Evolutionary conservation across 2,329 filamentous ascomycete species (phyloP).

Genomic region (Fonsecaea multimorphosa): DNA sequence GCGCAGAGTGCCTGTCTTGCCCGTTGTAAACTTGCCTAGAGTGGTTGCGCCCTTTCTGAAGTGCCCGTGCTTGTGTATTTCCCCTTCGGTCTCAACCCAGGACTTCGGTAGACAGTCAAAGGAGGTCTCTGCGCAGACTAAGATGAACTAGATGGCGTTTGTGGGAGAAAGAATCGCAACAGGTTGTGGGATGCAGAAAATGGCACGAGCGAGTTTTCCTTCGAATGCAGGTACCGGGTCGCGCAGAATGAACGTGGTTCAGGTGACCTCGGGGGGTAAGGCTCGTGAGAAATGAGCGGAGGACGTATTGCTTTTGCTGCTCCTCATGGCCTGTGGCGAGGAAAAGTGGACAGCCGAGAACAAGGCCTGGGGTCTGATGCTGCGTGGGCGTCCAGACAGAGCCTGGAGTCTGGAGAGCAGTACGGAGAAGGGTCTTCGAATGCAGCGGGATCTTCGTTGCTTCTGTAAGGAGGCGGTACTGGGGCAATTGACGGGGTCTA

Average conservation of each 20-base stretch:
- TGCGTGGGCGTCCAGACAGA: conserved; percentile 5
- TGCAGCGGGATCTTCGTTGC: conserved; percentile 18
- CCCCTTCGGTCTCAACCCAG: conserved; percentile 4
- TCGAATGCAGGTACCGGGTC: conserved; percentile 35
- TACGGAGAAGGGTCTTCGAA: conserved; percentile 8
- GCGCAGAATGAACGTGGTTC: conserved; percentile 27
- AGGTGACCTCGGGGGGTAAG: conserved; percentile 34
- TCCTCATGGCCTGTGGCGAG: conserved; percentile 35
- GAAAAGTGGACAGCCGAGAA: conserved; percentile 16
- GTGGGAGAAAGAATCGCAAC: conserved; percentile 21
- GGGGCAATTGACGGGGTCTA: conserved; percentile 22
- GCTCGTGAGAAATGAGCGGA: conserved; percentile 24
- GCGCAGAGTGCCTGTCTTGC: not conserved
- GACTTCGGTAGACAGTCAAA: conserved; percentile 7
- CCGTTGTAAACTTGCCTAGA: not conserved
- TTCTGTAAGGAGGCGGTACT: conserved; percentile 27
- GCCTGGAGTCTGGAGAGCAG: not conserved
- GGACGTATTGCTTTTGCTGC: conserved; percentile 37
- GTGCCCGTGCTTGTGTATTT: conserved; percentile 1
- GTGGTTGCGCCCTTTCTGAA: not conserved
- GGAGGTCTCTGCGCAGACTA: conserved; percentile 4
- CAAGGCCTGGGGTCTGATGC: conserved; percentile 15
- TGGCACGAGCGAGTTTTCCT: conserved; percentile 16
- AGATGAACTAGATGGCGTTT: conserved; percentile 13
- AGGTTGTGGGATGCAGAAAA: conserved; percentile 24